Conservation (phyloP, 2,329 filamentous ascomycete genomes). For the Pyrenophora teres region DNA sequence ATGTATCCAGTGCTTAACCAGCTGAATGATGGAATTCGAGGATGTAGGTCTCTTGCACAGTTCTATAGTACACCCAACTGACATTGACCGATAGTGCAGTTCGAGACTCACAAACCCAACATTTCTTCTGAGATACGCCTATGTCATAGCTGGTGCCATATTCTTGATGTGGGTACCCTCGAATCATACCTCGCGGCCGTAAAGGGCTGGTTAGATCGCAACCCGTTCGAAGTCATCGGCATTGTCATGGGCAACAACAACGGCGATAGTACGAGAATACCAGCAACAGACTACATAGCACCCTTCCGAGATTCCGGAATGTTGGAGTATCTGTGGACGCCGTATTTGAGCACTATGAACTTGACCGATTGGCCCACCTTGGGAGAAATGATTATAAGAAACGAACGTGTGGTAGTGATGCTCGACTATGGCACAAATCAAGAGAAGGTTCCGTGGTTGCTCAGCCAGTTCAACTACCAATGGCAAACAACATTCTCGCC, state of each 20-base stretch:
- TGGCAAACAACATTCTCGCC: slow-evolving; percentile 92
- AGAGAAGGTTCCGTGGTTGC: slow-evolving; percentile 75
- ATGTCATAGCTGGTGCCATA: slow-evolving; percentile 82
- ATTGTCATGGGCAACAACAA: slow-evolving; percentile 82
- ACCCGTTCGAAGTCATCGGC: slow-evolving; percentile 88
- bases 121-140: slow-evolving; percentile 64
- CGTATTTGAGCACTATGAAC: slow-evolving; percentile 71
- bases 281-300: slow-evolving; percentile 65
- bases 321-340: slow-evolving; percentile 72
- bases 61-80: not conserved
- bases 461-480: slow-evolving; percentile 85
- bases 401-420: slow-evolving; percentile 42
- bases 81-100: slow-evolving; percentile 56
- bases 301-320: slow-evolving; percentile 75
- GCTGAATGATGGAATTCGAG: slow-evolving; percentile 44
- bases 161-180: slow-evolving; percentile 81
- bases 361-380: slow-evolving; percentile 83
- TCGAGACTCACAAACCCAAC: slow-evolving; percentile 62
- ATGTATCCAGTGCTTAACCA: slow-evolving; percentile 33
- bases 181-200: slow-evolving; percentile 73
- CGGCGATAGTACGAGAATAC: slow-evolving; percentile 57
- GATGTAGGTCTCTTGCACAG: slow-evolving; percentile 27
- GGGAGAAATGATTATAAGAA: slow-evolving; percentile 56
- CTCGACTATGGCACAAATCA: slow-evolving; percentile 66
- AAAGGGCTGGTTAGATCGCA: slow-evolving; percentile 69